A percentile compares a stretch with the other conserved stretches of the same genome.
These are phyloP conservation scores for Luffa aegyptiaca DNA, from an alignment of 306 rosid species.

Conservation along the genomic window DNA sequence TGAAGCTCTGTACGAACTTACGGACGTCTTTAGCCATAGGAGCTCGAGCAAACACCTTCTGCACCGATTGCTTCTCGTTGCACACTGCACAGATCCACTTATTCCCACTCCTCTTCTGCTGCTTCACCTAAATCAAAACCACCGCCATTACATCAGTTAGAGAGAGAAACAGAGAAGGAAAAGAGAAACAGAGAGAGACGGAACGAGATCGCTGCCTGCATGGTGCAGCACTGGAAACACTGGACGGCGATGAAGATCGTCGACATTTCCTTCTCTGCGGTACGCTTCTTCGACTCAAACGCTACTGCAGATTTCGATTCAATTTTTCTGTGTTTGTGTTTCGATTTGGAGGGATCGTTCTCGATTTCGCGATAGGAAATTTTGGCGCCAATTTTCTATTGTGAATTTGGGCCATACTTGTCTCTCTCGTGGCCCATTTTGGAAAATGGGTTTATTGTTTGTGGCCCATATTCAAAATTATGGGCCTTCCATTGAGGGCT, in stretches of 20 bases:
- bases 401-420: not conserved
- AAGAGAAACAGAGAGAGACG: conserved; percentile 4
- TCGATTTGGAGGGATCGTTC: not conserved
- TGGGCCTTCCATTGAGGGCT: not conserved
- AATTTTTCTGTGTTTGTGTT: not conserved
- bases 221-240: conserved; percentile 79
- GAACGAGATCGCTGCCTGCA: conserved; percentile 44
- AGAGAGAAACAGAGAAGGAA: not conserved
- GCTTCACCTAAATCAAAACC: conserved; percentile 51
- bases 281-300: not conserved
- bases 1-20: conserved; percentile 68
- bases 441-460: not conserved
- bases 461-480: not conserved
- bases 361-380: not conserved
- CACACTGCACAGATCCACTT: conserved; percentile 78
- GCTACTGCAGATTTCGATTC: not conserved
- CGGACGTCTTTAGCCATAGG: conserved; percentile 64
- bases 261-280: conserved; percentile 20
- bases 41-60: conserved; percentile 66
- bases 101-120: conserved; percentile 46
- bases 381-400: not conserved
- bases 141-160: not conserved
- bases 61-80: conserved; percentile 67
- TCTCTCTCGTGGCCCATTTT: not conserved
- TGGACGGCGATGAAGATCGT: conserved; percentile 65